Percentiles rank a stretch among this genome's conserved stretches.
Conservation (phyloP, 1,139 yeast genomes). For the Hyphopichia khmerensis region DNA sequence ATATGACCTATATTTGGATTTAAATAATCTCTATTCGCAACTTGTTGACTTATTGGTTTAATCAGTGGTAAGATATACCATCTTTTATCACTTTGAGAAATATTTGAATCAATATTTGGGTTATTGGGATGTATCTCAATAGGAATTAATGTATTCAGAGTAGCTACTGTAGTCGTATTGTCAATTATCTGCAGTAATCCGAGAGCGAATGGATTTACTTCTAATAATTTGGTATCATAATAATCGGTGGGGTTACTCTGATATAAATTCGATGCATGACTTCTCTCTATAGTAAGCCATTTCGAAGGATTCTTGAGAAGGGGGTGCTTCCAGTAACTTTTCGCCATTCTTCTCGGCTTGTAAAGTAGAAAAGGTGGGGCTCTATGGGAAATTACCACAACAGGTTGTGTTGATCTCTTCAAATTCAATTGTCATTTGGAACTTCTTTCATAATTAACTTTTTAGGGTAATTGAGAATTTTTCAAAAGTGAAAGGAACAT, state of each 20-base stretch:
- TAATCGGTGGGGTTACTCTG: constrained; percentile 3
- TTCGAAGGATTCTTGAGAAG: constrained; percentile 22
- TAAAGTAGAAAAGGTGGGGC: not conserved
- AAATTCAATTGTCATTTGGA: no score
- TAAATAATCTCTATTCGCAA: no score
- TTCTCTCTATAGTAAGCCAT: constrained; percentile 19
- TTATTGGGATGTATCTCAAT: not conserved
- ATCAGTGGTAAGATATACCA: not conserved
- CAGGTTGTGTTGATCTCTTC: no score
- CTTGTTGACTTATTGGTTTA: not conserved
- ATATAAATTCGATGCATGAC: constrained; percentile 17
- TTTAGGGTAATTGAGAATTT: no score
- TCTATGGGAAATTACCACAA: no score
- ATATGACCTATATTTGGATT: not conserved
- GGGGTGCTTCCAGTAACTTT: constrained; percentile 20
- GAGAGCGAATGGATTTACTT: constrained; percentile 23
- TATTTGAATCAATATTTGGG: no score
- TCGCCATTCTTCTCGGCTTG: constrained; percentile 2
- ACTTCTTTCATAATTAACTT: no score
- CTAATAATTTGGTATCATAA: constrained; percentile 14
- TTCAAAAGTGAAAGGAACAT: no score
- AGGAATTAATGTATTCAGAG: not conserved
- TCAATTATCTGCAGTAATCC: not conserved
- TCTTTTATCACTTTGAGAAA: no score
- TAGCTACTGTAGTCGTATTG: not conserved